Evolutionary conservation across 2,329 filamentous ascomycete genomes (phyloP), one percentile per base, ranked within the genome.

Genomic region (Epichloe coenophiala): DNA sequence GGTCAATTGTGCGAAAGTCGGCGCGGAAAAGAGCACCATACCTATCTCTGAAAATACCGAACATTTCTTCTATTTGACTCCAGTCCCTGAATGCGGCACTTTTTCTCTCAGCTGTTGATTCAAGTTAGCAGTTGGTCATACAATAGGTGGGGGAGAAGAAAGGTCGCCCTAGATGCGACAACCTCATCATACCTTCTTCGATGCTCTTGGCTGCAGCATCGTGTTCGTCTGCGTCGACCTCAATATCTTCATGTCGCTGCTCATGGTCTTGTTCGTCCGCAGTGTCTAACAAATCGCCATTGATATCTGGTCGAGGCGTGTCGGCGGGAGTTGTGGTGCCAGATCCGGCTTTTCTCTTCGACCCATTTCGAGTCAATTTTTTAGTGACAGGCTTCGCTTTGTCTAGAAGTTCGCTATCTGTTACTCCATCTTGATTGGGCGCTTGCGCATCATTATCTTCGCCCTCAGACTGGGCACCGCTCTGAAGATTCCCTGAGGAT

Each of bases 31-130:
- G 2, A 38, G 11, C 4, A 33, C 68, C 75, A 59, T 63, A 86
- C 83, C 81, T 83, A 56, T 89, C 89, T 60, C 89, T 80, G 61
- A 97, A 87, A 17, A 85, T 78, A 53, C 84, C 81, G 68, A 98
- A 98, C 62, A 93, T 87, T 64, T 85, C 85, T 64, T 97, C 91
- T 42, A 98, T 85, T 17, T 80, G 78, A 17, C 80, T 76, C 59
- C 96, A 77, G 57, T 88, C 81, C 51, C 89, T 86, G 62, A 90
- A 83, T 0, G 90, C 90, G 36, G 79, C 78, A 61, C 82, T 83
- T 69, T 91, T 93, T 62, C 81, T 83, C 60, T 86, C 80, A 56
- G 86, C 87, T 91, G 59, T 54, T 15, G 52, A 19, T 6, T 42
- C 17, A 11, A 9, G 58, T 63, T 53, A 61, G 59, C 60, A 55